Evolutionary conservation across 2,329 filamentous ascomycete species (phyloP).

Genomic region (Mariannaea elegans): DNA sequence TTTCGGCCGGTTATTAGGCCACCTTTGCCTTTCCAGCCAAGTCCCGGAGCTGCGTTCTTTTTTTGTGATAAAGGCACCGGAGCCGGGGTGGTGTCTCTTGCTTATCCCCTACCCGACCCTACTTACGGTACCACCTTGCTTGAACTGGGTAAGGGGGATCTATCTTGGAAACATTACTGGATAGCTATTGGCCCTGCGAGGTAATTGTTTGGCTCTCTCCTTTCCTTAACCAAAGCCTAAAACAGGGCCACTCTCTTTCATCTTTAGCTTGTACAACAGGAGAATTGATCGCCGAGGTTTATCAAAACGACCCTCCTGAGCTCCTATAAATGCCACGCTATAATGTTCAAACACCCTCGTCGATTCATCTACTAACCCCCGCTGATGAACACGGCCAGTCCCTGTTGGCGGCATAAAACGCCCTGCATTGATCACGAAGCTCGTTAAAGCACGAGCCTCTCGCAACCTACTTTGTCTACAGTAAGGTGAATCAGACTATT

Average conservation of each 20-base stretch:
- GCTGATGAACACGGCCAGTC: constrained; percentile 7
- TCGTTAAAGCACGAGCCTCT: constrained; percentile 6
- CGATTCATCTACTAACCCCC: constrained; percentile 2
- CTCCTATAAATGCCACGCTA: constrained; percentile 4
- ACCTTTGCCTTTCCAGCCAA: background rate
- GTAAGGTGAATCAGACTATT: too few species aligned
- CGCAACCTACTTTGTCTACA: too few species aligned
- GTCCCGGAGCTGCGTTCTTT: constrained; percentile 9
- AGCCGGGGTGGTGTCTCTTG: too few species aligned
- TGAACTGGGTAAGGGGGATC: too few species aligned
- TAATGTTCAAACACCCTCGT: background rate
- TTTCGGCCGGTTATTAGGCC: background rate
- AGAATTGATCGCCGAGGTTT: background rate
- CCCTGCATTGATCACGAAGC: constrained; percentile 9
- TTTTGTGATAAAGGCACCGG: background rate
- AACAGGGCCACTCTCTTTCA: background rate
- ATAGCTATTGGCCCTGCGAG: too few species aligned
- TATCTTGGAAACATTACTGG: too few species aligned
- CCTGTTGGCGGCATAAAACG: constrained; percentile 14
- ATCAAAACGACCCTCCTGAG: background rate
- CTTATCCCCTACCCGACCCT: background rate
- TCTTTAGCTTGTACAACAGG: background rate
- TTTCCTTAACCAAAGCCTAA: too few species aligned
- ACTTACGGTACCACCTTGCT: background rate
- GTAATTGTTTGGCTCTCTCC: too few species aligned